Conservation (phyloP, 176 grass and related monocot species). For the Phoenix dactylifera region DNA sequence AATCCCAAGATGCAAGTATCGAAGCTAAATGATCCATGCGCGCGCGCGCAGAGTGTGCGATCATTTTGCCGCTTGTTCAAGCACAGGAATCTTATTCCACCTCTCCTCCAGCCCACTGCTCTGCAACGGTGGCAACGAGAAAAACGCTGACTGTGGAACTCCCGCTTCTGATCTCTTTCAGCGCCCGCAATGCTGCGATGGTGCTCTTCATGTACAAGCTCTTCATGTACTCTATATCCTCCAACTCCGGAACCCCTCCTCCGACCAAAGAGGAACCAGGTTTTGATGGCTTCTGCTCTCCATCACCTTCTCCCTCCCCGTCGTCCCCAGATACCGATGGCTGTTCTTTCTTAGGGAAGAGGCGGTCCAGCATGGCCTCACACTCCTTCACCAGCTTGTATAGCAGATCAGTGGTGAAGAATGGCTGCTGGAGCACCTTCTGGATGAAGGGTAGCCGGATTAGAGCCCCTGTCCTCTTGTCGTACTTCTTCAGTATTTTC, state of each 20-base stretch:
- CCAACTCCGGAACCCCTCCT: conserved; percentile 13
- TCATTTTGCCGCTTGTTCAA: conserved; percentile 6
- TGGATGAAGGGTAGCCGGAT: conserved; percentile 86
- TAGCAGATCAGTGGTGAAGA: conserved; percentile 87
- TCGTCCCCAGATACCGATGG: conserved; percentile 36
- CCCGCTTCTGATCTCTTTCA: conserved; percentile 79
- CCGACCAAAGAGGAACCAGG: background rate
- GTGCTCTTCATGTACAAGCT: conserved; percentile 60
- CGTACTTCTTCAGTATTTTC: conserved; percentile 97
- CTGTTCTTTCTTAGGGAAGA: conserved; percentile 48
- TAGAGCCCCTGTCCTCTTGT: conserved; percentile 88
- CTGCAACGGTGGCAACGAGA: conserved; percentile 70
- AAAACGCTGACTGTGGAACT: conserved; percentile 80
- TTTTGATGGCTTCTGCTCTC: conserved; percentile 34
- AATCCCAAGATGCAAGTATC: too few relatives aligned
- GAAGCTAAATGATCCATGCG: too few relatives aligned
- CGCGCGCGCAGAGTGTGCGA: background rate
- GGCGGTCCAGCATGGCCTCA: conserved; percentile 70
- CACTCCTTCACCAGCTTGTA: conserved; percentile 86
- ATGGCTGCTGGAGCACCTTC: conserved; percentile 84
- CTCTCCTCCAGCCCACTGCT: conserved; percentile 32
- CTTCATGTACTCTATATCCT: conserved; percentile 25
- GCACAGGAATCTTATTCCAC: conserved; percentile 1
- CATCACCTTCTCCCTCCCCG: conserved; percentile 21
- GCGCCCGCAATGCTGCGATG: conserved; percentile 60